A percentile compares a stretch with the other conserved stretches of the same genome.
Evolutionary conservation across 2,329 filamentous ascomycete genomes (phyloP).

Genomic region (Orbilia blumenaviensis): DNA sequence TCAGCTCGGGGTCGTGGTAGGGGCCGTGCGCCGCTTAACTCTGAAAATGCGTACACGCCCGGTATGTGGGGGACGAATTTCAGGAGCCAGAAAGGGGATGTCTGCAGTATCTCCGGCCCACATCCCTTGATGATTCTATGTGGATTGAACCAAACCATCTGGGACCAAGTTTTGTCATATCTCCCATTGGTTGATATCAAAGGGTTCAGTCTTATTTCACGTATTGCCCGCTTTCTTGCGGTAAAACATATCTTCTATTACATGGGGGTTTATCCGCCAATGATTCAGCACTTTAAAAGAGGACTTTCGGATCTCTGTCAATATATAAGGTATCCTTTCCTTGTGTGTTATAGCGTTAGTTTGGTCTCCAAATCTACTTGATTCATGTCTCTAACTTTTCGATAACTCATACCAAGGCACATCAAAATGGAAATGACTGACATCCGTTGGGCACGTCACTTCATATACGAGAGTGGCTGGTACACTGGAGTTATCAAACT

Average conservation of each 20-base stretch:
- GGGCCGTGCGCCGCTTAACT: too few relatives aligned
- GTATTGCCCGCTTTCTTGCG: background rate
- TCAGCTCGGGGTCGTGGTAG: too few relatives aligned
- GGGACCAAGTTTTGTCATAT: background rate
- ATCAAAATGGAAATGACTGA: background rate
- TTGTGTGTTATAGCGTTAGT: too few relatives aligned
- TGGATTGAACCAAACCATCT: background rate
- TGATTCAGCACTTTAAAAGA: background rate
- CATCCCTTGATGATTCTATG: too few relatives aligned
- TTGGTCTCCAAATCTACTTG: too few relatives aligned
- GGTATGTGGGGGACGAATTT: too few relatives aligned
- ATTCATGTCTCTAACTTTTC: too few relatives aligned
- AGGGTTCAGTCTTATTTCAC: background rate
- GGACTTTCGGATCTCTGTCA: background rate
- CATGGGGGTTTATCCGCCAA: background rate
- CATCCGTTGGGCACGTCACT: background rate
- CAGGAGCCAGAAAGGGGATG: too few relatives aligned
- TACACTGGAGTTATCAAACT: background rate
- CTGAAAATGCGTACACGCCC: too few relatives aligned
- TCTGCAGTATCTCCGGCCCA: too few relatives aligned
- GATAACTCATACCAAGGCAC: background rate
- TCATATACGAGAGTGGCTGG: background rate
- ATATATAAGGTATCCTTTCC: background rate
- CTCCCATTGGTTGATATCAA: background rate
- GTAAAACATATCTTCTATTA: background rate